Evolutionary conservation across 2,329 filamentous ascomycete genomes (phyloP), one percentile per base, ranked within the genome.

Genomic region (Trematosphaeria pertusa): DNA sequence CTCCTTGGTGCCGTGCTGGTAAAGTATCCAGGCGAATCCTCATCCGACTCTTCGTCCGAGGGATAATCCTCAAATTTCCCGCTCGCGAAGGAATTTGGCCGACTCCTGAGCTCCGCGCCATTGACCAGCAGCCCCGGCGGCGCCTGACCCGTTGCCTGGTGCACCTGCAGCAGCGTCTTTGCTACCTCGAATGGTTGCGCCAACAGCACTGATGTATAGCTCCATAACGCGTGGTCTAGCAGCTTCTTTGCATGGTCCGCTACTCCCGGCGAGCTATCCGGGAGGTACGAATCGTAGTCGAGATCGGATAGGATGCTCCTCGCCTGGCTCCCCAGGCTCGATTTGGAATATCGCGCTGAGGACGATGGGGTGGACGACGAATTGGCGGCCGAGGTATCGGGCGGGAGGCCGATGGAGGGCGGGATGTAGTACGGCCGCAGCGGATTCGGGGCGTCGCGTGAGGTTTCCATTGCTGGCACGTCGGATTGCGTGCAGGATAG

Each of bases 101-200:
- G 52, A 26, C 61, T 67, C 56, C 52, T 59, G 21, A 57, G 46
- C 12, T 64, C 61, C 7, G 63, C 57, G 14, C 48, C 52, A 11
- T 56, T 51, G 9, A 51, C 22, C 5, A 54, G 43, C 24, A 70
- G 48, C 2, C 52, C 54, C 1, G 59, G 58, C 12, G 67, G 48
- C 3, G 51, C 46, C 45, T 69, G 65, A 3, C 59, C 72, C 8
- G 72, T 69, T 28, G 77, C 77, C 41, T 83, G 74, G 54, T 83
- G 84, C 40, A 91, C 85, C 74, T 99, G 94, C 60, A 99, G 76
- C 45, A 97, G 84, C 11, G 87, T 94, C 81, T 97, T 97, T 65
- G 93, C 91, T 47, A 97, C 92, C 78, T 97, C 94, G 71, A 99
- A 97, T 11, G 94, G 94, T 74, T 99, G 94, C 43, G 91, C 88